Base-by-base conservation (phyloP, 495 filamentous ascomycete genomes). In the Xylaria longipes region DNA sequence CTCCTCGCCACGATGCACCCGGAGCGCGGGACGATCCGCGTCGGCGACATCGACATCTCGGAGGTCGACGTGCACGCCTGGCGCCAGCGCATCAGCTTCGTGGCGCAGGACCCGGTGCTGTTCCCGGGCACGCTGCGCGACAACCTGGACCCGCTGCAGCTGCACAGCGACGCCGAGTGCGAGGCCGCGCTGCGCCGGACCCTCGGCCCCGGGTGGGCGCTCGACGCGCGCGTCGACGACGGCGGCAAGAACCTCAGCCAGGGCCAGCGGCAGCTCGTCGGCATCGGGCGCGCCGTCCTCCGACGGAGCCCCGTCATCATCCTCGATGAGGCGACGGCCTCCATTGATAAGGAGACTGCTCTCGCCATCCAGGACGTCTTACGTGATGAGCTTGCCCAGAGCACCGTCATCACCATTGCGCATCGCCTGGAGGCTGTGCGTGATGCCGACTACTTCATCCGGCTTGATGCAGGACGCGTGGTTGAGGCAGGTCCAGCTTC, bases 371-470 rank as follows among this genome's bases (percentile, higher is more conserved):
- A 97, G 82, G 84, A 89, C 74, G 83, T 96, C 43, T 77, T 97
- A 67, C 80, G 91, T 39, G 90, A 93, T 73, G 93, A 95, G 83
- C 83, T 96, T 82, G 83, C 80, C 60, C 83, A 90, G 46, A 94
- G 92, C 72, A 97, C 94, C 3, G 93, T 97, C 17, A 90, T 97
- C 61, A 94, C 92, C 5, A 94, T 97, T 80, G 94, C 93, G 52
- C 94, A 97, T 85, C 89, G 92, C 54, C 76, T 93, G 31, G 93
- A 94, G 78, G 92, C 92, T 29, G 92, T 94, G n/a, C 87, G 87
- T 79, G 88, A 91, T 75, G 93, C 93, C 22, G 88, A 92, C 74
- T 92, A 87, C 70, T 93, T 89, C 77, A 82, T 96, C 29, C 87
- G 91, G 52, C 78, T 97, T 67, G 91, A 91, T 20, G 86, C 88